Conservation (phyloP, 805 yeast species). For the Candida glaebosa region DNA sequence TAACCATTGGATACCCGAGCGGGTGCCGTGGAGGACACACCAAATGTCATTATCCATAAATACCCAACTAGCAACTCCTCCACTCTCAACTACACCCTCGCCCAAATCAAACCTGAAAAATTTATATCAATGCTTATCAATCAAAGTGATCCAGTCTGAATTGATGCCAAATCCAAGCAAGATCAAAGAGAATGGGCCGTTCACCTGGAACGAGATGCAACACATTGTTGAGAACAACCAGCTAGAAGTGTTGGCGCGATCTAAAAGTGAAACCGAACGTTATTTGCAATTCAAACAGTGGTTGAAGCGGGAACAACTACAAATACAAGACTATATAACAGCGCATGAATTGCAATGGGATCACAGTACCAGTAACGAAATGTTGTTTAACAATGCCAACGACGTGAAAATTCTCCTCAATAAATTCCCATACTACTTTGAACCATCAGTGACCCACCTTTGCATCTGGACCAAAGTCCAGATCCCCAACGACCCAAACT, state of each 20-base stretch:
- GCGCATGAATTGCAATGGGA: conserved; percentile 50
- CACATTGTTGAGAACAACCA: conserved; percentile 38
- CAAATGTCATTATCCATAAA: background rate
- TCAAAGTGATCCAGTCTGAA: conserved; percentile 24
- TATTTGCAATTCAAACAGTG: conserved; percentile 46
- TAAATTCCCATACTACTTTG: conserved; percentile 67
- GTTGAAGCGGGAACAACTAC: conserved; percentile 29
- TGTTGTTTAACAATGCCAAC: conserved; percentile 36
- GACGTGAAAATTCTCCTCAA: conserved; percentile 51
- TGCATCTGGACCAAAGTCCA: conserved; percentile 65
- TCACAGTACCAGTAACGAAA: conserved; percentile 24
- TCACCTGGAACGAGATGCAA: conserved; percentile 44
- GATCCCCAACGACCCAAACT: conserved; percentile 49
- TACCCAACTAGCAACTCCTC: conserved; percentile 7
- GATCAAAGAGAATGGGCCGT: conserved; percentile 28
- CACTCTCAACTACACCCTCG: conserved; percentile 8
- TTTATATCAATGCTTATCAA: conserved; percentile 7
- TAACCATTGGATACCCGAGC: background rate
- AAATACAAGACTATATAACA: conserved; percentile 49
- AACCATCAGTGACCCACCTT: conserved; percentile 48
- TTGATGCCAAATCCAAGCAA: conserved; percentile 38
- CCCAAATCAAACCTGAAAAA: background rate
- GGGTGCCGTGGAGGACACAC: too few relatives aligned
- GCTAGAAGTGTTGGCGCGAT: conserved; percentile 49
- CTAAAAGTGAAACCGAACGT: conserved; percentile 35